Conservation (phyloP, 2,329 filamentous ascomycete genomes). For the Diaporthe destruens region DNA sequence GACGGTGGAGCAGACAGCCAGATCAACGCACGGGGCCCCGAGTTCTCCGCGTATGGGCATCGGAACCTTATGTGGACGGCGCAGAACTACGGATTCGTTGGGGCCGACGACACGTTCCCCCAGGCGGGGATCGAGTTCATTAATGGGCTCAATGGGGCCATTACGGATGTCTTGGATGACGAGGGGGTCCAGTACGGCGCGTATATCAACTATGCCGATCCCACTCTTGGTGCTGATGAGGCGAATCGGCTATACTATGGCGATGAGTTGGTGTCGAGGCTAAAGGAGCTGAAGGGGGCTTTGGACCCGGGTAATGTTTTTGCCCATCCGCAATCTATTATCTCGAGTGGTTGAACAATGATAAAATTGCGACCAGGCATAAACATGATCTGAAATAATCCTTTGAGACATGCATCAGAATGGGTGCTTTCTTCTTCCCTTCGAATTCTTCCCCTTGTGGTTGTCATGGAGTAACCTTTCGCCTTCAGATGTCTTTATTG, state of each 20-base stretch:
- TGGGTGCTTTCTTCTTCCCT: too few species aligned
- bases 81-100: conserved; percentile 14
- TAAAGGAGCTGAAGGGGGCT: not conserved
- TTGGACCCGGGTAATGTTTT: conserved; percentile 13
- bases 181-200: conserved; percentile 2
- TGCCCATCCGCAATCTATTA: conserved; percentile 8
- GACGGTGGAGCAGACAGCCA: conserved; percentile 17
- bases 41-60: not conserved
- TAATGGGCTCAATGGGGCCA: not conserved
- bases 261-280: not conserved
- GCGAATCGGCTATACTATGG: conserved; percentile 20
- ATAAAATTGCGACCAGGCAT: not conserved
- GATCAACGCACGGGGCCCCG: not conserved
- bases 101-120: not conserved
- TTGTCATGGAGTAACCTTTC: too few species aligned
- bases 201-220: conserved; percentile 18
- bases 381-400: not conserved
- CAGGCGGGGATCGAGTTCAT: conserved; percentile 44
- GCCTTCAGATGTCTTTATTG: too few species aligned
- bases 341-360: not conserved
- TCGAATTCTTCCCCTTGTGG: too few species aligned
- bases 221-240: not conserved
- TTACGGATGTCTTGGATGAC: not conserved
- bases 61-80: conserved; percentile 20
- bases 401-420: not conserved